phyloP scores from a whole-genome alignment of 176 grass and related monocot species.

The Alloteropsis semialata region DNA sequence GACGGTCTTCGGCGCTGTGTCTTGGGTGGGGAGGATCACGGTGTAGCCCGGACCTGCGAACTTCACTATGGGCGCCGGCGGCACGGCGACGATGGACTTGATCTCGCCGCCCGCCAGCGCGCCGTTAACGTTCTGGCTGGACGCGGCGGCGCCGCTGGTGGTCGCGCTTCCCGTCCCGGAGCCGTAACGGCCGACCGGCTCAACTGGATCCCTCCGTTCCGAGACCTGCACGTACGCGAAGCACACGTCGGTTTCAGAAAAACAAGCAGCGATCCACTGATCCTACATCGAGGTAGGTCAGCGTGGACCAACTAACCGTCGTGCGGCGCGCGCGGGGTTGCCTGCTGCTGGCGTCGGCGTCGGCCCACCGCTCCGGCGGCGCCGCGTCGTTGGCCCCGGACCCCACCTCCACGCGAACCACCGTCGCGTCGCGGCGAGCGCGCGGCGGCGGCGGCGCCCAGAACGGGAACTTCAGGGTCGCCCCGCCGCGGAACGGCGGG shows the following conservation, averaged over 20 bases:
- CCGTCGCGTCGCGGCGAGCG: background rate
- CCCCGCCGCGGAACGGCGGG: background rate
- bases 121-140: background rate
- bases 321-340: slow-evolving; percentile 18
- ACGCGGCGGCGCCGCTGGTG: background rate
- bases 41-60: background rate
- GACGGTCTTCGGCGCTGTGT: background rate
- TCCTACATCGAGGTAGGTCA: background rate
- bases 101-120: background rate
- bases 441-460: background rate
- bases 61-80: slow-evolving; percentile 1
- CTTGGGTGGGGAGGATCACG: background rate
- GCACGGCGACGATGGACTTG: slow-evolving; percentile 11
- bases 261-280: background rate
- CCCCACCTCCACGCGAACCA: slow-evolving; percentile 7
- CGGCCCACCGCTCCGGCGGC: background rate
- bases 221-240: slow-evolving; percentile 15
- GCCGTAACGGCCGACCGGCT: slow-evolving; percentile 34
- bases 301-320: background rate
- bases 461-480: background rate
- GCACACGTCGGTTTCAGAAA: background rate
- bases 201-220: slow-evolving; percentile 18
- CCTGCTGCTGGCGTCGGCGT: background rate
- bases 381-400: background rate
- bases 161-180: background rate